Base-by-base conservation (phyloP, 1,139 yeast species). In the Fermentozyma sake region DNA sequence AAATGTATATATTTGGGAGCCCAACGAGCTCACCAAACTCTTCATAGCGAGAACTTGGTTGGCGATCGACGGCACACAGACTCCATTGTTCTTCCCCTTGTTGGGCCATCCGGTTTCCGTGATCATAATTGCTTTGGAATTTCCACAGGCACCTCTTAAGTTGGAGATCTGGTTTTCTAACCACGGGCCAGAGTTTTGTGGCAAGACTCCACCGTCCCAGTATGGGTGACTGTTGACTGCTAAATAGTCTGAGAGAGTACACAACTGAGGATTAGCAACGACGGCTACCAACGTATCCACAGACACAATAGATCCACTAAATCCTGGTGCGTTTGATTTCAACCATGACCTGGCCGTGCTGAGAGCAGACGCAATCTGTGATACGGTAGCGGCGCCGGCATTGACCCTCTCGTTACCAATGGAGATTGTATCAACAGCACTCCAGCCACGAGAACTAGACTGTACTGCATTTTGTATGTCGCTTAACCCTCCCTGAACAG, bases 101-200 rank as follows among this genome's bases (percentile, higher is more conserved):
- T 81, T 73, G 48, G 93, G 93, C 91, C 91, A 82, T 32, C 93
- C 93, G 31, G 86, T 71, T 61, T 82, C 93, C 28, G 83, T 74
- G 45, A 81, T 75, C 44, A 79, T 57, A 29, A 79, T 74, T 20
- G 53, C 43, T 59, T 81, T 79, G 32, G 57, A 45, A 45, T 73
- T 70, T 45, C 75, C 76, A 68, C 91, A 82, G 29, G 77, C 77
- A 41, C 71, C 55, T 58, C 73, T 67, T 46, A 82, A 82, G 55
- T 76, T 66, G 47, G 76, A 66, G 48, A 82, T 78, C 61, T 80
- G 87, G 39, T 63, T 52, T 48, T 73, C 48, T 46, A 81, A 66
- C 86, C 87, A 82, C 13, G 70, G 56, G 50, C 93, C 94, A 19
- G 91, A 74, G 44, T 76, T 64, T 6, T 60, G 59, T 40, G 91